Evolutionary conservation across 2,329 filamentous ascomycete genomes (phyloP).

Genomic region (Claviceps capensis): DNA sequence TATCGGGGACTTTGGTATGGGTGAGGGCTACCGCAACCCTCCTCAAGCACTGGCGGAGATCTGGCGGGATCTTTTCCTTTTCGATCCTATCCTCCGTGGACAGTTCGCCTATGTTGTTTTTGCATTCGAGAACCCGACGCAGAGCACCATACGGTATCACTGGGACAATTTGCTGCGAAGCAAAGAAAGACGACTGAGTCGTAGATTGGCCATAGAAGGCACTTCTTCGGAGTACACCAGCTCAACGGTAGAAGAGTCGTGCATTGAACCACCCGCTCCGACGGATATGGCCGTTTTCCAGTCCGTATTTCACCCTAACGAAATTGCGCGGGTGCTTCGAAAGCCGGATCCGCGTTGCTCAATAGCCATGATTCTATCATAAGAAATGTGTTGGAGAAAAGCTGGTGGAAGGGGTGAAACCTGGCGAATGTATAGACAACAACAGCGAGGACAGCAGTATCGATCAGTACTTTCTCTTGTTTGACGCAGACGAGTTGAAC

Average conservation of each 20-base stretch:
- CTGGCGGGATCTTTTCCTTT: constrained; percentile 51
- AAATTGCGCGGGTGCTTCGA: constrained; percentile 35
- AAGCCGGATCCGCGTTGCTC: constrained; percentile 41
- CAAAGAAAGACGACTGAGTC: constrained; percentile 21
- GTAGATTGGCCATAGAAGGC: constrained; percentile 18
- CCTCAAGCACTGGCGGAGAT: constrained; percentile 50
- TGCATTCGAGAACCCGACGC: constrained; percentile 44
- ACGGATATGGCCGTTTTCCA: constrained; percentile 40
- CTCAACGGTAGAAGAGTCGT: constrained; percentile 7
- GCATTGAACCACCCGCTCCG: constrained; percentile 9
- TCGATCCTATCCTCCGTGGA: constrained; percentile 47
- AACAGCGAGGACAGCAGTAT: too few relatives aligned
- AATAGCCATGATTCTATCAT: constrained; percentile 28
- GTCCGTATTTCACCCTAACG: constrained; percentile 34
- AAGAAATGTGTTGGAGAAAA: not conserved
- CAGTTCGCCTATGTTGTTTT: constrained; percentile 50
- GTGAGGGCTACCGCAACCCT: constrained; percentile 50
- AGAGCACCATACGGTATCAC: constrained; percentile 40
- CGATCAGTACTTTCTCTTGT: too few relatives aligned
- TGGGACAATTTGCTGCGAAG: constrained; percentile 43
- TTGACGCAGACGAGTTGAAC: too few relatives aligned
- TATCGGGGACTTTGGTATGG: constrained; percentile 51
- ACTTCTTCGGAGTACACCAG: constrained; percentile 12
- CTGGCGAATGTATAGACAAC: too few relatives aligned
- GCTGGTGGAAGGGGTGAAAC: not conserved